phyloP scores from a whole-genome alignment of 805 yeast genomes.

The Yamadazyma akitaensis region DNA sequence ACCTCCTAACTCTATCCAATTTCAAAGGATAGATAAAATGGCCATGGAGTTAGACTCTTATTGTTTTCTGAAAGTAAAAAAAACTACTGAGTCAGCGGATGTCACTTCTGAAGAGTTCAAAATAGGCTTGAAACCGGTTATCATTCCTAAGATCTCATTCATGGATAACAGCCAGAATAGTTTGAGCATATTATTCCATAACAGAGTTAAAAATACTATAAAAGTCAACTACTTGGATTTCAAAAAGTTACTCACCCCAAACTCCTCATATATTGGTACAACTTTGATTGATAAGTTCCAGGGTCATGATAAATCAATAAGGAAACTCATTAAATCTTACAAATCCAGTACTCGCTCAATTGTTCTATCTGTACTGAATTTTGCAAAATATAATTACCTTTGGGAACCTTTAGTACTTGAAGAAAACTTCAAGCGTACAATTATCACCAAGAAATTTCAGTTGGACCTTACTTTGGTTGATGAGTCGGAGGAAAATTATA shows the following conservation, averaged over 20 bases:
- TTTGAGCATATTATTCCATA: slow-evolving; percentile 30
- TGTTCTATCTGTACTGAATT: slow-evolving; percentile 36
- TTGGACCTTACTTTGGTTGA: slow-evolving; percentile 18
- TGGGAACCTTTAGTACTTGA: slow-evolving; percentile 39
- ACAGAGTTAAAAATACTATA: slow-evolving; percentile 33
- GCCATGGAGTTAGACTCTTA: slow-evolving; percentile 8
- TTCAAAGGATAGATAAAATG: slow-evolving; percentile 30
- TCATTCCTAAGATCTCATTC: slow-evolving; percentile 13
- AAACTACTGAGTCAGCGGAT: background rate
- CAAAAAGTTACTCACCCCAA: slow-evolving; percentile 2
- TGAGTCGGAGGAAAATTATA: slow-evolving; percentile 10
- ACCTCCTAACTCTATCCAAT: slow-evolving; percentile 54
- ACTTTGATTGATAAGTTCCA: slow-evolving; percentile 53
- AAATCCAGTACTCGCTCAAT: slow-evolving; percentile 21
- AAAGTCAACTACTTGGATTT: slow-evolving; percentile 23
- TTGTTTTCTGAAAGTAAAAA: slow-evolving; percentile 10
- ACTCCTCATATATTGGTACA: slow-evolving; percentile 11
- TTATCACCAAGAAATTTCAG: slow-evolving; percentile 33
- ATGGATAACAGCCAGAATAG: slow-evolving; percentile 11
- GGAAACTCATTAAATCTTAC: slow-evolving; percentile 59
- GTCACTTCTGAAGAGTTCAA: background rate
- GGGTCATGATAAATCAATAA: slow-evolving; percentile 84
- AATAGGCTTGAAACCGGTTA: slow-evolving; percentile 16
- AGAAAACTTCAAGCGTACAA: slow-evolving; percentile 15
- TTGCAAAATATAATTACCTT: slow-evolving; percentile 35